These are phyloP conservation scores for Stipa capillata DNA, from an alignment of 176 grass and related monocot genomes.

Conservation along the genomic window DNA sequence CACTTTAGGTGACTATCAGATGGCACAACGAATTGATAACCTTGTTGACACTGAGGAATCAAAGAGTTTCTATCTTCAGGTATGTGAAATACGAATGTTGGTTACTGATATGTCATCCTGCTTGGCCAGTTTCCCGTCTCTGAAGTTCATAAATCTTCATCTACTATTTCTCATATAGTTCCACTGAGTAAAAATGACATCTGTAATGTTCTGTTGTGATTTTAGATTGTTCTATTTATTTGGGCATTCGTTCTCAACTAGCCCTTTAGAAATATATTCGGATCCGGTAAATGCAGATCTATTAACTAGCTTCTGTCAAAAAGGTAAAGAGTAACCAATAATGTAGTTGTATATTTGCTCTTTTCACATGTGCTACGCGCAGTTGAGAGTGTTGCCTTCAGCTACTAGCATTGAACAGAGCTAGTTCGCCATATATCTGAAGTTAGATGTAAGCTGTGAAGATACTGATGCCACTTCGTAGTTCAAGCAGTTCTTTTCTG, in stretches of 20 bases:
- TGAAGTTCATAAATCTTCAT: neutral
- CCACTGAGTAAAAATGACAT: neutral
- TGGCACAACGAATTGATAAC: slow-evolving; percentile 96
- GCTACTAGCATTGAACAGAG: neutral
- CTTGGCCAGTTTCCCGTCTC: neutral
- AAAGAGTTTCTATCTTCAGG: slow-evolving; percentile 99
- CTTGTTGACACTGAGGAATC: slow-evolving; percentile 81
- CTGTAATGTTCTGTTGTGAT: neutral
- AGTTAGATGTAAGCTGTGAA: neutral
- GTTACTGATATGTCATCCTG: slow-evolving; percentile 6
- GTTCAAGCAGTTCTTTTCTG: slow-evolving; percentile 8
- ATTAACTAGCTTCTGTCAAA: neutral
- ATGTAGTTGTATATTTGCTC: neutral
- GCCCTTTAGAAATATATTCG: neutral
- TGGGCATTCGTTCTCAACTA: neutral
- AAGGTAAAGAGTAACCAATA: neutral
- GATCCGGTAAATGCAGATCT: neutral
- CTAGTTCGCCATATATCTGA: neutral
- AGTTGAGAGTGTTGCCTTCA: neutral
- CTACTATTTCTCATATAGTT: neutral
- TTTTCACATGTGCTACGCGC: neutral
- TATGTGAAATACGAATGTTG: slow-evolving; percentile 1
- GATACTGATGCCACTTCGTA: neutral
- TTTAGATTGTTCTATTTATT: neutral
- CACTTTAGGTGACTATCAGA: slow-evolving; percentile 95